Percentiles rank a stretch among this genome's conserved stretches.
Evolutionary conservation across 1,284 basidiomycete genomes (phyloP).

Genomic region (Ustilago trichophora): DNA sequence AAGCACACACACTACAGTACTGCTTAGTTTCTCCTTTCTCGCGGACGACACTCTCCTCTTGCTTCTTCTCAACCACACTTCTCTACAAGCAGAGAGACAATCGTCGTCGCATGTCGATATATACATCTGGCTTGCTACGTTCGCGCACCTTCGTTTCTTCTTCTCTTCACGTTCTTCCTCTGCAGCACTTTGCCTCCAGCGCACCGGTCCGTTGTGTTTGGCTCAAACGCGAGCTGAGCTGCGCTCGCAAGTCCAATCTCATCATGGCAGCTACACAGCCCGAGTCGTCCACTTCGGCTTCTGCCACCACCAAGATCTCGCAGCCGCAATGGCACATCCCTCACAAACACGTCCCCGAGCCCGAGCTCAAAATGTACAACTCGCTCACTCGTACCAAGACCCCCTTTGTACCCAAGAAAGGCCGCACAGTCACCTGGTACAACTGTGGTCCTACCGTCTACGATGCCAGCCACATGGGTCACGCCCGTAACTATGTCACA

Average conservation of each 20-base stretch:
- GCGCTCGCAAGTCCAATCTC: conserved; percentile 28
- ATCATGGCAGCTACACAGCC: conserved; percentile 43
- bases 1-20: too few species aligned
- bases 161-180: conserved; percentile 7
- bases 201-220: too few species aligned
- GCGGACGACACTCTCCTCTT: too few species aligned
- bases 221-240: conserved; percentile 35
- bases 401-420: conserved; percentile 79
- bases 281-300: conserved; percentile 17
- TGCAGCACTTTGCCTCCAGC: too few species aligned
- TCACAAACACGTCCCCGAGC: conserved; percentile 52
- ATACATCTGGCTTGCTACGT: conserved; percentile 5
- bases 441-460: conserved; percentile 98
- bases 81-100: too few species aligned
- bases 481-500: conserved; percentile 97
- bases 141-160: conserved; percentile 8
- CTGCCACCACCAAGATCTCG: conserved; percentile 32
- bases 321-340: conserved; percentile 45
- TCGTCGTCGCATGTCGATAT: conserved; percentile 30
- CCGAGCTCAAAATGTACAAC: conserved; percentile 85
- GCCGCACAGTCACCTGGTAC: conserved; percentile 95
- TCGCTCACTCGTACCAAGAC: conserved; percentile 87
- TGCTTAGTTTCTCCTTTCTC: too few species aligned
- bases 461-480: conserved; percentile 97
- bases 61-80: too few species aligned